Evolutionary conservation across 352 stramenopile genomes (phyloP).

Genomic region (Stephanocyclus meneghinianus): DNA sequence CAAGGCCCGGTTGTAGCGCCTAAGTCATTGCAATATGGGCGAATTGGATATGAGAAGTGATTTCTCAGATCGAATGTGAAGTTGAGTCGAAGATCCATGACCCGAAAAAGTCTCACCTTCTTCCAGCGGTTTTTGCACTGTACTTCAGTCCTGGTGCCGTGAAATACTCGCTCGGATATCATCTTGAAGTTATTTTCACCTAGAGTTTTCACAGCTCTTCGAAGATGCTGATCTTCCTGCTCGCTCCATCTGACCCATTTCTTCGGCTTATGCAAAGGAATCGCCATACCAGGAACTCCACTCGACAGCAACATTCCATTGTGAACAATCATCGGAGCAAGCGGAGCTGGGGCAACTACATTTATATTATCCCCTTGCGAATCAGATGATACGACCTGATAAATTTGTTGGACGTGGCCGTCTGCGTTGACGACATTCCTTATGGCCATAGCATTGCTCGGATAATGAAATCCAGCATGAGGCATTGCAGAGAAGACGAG

Average conservation of each 20-base stretch:
- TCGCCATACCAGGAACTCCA: not conserved
- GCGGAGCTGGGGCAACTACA: not conserved
- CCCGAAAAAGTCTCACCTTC: slow-evolving; percentile 25
- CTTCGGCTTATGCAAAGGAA: slow-evolving; percentile 29
- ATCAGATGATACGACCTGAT: slow-evolving; percentile 36
- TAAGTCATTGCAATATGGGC: slow-evolving; percentile 11
- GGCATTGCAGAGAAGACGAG: slow-evolving; percentile 21
- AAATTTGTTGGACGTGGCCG: slow-evolving; percentile 24
- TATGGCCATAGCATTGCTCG: not conserved
- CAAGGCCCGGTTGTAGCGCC: slow-evolving; percentile 67
- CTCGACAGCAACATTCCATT: slow-evolving; percentile 5
- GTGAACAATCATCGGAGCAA: slow-evolving; percentile 7
- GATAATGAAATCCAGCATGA: not conserved
- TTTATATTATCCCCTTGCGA: slow-evolving; percentile 15
- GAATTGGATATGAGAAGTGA: not conserved
- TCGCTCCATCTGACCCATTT: slow-evolving; percentile 70
- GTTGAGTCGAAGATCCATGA: not conserved
- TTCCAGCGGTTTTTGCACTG: slow-evolving; percentile 67
- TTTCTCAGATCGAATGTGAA: not conserved
- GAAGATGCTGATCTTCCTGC: slow-evolving; percentile 68
- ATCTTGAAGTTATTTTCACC: slow-evolving; percentile 49
- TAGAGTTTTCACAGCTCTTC: slow-evolving; percentile 37
- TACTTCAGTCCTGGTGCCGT: slow-evolving; percentile 26
- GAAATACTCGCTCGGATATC: slow-evolving; percentile 61
- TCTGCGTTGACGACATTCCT: slow-evolving; percentile 13